Evolutionary conservation across 2,329 filamentous ascomycete species (phyloP), one percentile per base, ranked within the genome.

Genomic region (Davidsoniella neocaledoniae): DNA sequence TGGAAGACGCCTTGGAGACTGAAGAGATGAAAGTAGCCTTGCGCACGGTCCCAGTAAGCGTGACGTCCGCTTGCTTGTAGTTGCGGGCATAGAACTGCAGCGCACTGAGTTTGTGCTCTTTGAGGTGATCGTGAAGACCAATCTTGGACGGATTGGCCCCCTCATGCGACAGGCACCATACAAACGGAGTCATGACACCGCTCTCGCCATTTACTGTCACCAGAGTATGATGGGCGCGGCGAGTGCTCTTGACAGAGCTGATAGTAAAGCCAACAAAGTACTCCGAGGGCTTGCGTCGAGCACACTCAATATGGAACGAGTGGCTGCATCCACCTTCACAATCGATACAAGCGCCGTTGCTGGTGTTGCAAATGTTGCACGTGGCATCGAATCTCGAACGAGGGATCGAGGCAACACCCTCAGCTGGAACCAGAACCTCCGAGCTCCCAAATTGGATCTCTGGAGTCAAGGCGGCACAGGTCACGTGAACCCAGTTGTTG

Each of bases 401-500:
- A 1, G 83, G 76, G 52, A 98, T 88, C 5, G 83, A 81, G 3
- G 84, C 83, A 55, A 98, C 86, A 17, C 90, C 90, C 66, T 98
- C 91, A 2, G 85, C 87, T 29, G 87, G 82, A 57, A 87, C 83
- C 33, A 98, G 68, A 16, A 83, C 78, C 58, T 81, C 79, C 16
- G 87, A 83, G 58, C 85, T 85, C 54, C 84, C 88, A 63, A 95
- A 98, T 60, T 88, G 91, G 58, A 94, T 81, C 64, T 98, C 91
- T 0, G 86, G 80, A 9, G 83, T 88, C 79, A 86, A 96, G 16
- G 94, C 71, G 1, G 91, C 88, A 60, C 91, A 98, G 37, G 83
- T 81, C 25, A 96, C 86, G 62, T 98, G 91, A 14, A 95, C 86
- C 91, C 91, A 98, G 60, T 96, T 96, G 66, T 96, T 96, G 61